phyloP scores from a whole-genome alignment of 805 yeast genomes.

The Saccharomycopsis capsularis region DNA sequence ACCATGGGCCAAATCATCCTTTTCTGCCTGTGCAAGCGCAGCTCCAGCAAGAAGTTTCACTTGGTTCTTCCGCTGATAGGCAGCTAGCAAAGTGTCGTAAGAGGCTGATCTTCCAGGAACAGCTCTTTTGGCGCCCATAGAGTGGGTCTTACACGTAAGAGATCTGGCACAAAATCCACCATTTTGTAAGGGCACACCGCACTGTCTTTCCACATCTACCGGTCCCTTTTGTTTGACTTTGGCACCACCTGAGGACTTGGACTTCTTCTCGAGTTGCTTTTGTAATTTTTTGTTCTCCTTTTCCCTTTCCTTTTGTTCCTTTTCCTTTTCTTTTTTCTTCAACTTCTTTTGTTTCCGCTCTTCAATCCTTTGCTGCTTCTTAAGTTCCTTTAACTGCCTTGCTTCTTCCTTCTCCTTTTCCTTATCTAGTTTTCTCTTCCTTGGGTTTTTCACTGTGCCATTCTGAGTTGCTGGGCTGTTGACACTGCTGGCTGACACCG shows the following conservation, averaged over 20 bases:
- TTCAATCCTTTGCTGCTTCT: slow-evolving; percentile 17
- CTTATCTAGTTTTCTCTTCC: slow-evolving; percentile 20
- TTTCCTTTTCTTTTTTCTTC: slow-evolving; percentile 23
- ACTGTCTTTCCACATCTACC: slow-evolving; percentile 86
- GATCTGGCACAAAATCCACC: slow-evolving; percentile 98
- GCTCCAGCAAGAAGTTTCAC: slow-evolving; percentile 80
- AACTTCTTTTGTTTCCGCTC: slow-evolving; percentile 18
- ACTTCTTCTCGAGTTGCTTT: slow-evolving; percentile 33
- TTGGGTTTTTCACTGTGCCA: slow-evolving; percentile 9
- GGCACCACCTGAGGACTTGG: slow-evolving; percentile 30
- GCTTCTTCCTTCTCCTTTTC: slow-evolving; percentile 20
- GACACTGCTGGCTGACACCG: neutral
- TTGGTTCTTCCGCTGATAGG: slow-evolving; percentile 88
- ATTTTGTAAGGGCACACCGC: slow-evolving; percentile 90
- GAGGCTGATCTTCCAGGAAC: slow-evolving; percentile 92
- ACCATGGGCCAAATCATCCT: slow-evolving; percentile 53
- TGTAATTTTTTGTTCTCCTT: slow-evolving; percentile 23
- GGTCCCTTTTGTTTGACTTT: slow-evolving; percentile 52
- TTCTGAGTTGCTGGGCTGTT: slow-evolving; percentile 3
- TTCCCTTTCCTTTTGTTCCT: slow-evolving; percentile 22
- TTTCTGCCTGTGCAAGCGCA: slow-evolving; percentile 70
- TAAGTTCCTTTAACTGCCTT: slow-evolving; percentile 18
- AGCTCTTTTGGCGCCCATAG: slow-evolving; percentile 97
- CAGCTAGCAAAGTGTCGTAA: slow-evolving; percentile 79
- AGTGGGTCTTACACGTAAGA: slow-evolving; percentile 92